A percentile compares a stretch with the other conserved stretches of the same genome.
Evolutionary conservation across 371 early-diverging fungal species (phyloP).

Genomic region (Basidiobolus meristosporus): DNA sequence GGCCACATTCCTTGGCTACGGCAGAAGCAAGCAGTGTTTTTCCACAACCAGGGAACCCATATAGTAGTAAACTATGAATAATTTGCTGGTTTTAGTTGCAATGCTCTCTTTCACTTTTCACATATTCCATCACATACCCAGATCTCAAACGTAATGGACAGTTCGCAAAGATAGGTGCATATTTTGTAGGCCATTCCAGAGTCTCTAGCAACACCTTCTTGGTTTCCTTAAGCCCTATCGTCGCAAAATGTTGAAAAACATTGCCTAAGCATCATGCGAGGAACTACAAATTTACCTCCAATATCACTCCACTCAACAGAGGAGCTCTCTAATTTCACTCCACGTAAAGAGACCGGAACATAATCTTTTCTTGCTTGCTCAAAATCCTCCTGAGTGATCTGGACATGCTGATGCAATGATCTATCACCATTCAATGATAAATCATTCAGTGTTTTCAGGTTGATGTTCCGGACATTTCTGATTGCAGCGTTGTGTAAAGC

Average conservation of each 20-base stretch:
- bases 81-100: background rate
- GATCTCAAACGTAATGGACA: constrained; percentile 77
- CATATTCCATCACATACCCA: constrained; percentile 25
- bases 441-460: background rate
- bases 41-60: constrained; percentile 90
- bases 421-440: background rate
- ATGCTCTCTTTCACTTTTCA: background rate
- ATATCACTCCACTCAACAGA: constrained; percentile 75
- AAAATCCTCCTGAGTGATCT: constrained; percentile 24
- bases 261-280: background rate
- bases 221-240: constrained; percentile 52
- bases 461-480: constrained; percentile 8
- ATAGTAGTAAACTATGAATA: constrained; percentile 50
- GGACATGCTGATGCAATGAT: background rate
- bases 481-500: constrained; percentile 68
- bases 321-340: constrained; percentile 59
- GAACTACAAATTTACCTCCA: constrained; percentile 27
- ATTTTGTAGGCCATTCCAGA: constrained; percentile 87
- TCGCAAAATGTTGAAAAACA: background rate
- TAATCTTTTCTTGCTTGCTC: constrained; percentile 53
- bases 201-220: constrained; percentile 72
- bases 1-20: constrained; percentile 75
- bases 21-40: constrained; percentile 90
- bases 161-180: constrained; percentile 69
- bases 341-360: constrained; percentile 62